These are phyloP conservation scores for Carallia brachiata DNA, from an alignment of 345 rosid genomes.

Conservation along the genomic window DNA sequence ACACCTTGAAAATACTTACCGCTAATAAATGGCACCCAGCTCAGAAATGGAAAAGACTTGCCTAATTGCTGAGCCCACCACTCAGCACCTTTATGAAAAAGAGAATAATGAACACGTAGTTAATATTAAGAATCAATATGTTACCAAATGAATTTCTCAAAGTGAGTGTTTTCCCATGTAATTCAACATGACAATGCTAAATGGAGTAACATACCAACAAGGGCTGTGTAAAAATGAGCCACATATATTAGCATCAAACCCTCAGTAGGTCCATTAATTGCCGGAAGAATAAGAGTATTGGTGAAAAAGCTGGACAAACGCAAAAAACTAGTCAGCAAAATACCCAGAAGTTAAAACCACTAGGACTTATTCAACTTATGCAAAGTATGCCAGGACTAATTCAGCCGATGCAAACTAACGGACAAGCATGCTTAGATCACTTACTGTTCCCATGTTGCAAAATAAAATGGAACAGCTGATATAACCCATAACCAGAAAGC, in stretches of 20 bases:
- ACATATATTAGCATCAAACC: slow-evolving; percentile 86
- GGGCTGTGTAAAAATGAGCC: slow-evolving; percentile 69
- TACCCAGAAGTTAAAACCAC: neutral
- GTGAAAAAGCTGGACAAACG: slow-evolving; percentile 69
- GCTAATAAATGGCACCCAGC: slow-evolving; percentile 74
- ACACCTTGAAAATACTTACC: slow-evolving; percentile 40
- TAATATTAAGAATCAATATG: neutral
- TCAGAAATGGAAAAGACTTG: slow-evolving; percentile 58
- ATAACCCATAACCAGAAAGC: slow-evolving; percentile 95
- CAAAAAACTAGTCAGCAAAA: slow-evolving; percentile 12
- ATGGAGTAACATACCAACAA: slow-evolving; percentile 66
- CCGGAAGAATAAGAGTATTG: slow-evolving; percentile 90
- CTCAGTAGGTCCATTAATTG: slow-evolving; percentile 93
- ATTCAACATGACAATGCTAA: neutral
- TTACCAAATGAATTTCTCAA: neutral
- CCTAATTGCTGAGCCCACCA: slow-evolving; percentile 88
- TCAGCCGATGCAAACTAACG: neutral
- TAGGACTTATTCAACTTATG: neutral
- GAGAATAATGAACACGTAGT: neutral
- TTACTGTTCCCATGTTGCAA: slow-evolving; percentile 98
- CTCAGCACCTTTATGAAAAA: slow-evolving; percentile 57
- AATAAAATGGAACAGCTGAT: slow-evolving; percentile 88
- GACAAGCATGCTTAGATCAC: slow-evolving; percentile 26
- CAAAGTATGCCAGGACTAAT: neutral
- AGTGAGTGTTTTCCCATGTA: neutral